phyloP scores from a whole-genome alignment of 805 yeast genomes.

The Starmerella apis region DNA sequence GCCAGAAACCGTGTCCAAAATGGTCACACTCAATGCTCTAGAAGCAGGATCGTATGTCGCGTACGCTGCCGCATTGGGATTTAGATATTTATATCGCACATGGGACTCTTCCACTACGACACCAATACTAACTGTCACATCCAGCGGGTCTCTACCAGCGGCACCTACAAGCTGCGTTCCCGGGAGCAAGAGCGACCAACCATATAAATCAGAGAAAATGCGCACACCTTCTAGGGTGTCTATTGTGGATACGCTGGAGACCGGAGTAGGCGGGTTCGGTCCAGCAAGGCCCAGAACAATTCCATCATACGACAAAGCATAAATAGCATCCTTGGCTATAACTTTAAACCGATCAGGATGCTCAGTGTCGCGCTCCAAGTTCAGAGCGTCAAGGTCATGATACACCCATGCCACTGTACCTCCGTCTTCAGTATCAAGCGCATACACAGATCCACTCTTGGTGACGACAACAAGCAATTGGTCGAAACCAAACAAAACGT shows the following conservation, averaged over 20 bases:
- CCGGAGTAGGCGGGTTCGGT: background rate
- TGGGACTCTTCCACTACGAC: constrained; percentile 48
- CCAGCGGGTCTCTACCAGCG: constrained; percentile 35
- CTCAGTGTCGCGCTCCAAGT: constrained; percentile 11
- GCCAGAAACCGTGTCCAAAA: constrained; percentile 66
- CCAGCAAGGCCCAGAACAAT: constrained; percentile 13
- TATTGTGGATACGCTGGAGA: background rate
- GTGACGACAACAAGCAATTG: constrained; percentile 30
- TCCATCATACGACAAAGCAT: constrained; percentile 24
- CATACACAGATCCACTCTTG: constrained; percentile 26
- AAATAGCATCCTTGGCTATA: constrained; percentile 26
- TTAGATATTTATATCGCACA: constrained; percentile 71
- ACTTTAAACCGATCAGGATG: constrained; percentile 12
- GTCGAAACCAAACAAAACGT: constrained; percentile 30
- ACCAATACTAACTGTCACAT: constrained; percentile 50
- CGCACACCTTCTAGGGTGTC: background rate
- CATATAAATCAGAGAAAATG: background rate
- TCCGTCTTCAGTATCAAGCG: constrained; percentile 26
- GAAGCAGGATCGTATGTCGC: constrained; percentile 35
- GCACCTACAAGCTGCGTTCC: constrained; percentile 33
- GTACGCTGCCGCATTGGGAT: constrained; percentile 54
- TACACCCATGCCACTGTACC: constrained; percentile 27
- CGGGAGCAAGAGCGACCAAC: constrained; percentile 14
- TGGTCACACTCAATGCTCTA: constrained; percentile 36
- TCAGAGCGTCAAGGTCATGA: constrained; percentile 18